Evolutionary conservation across 2,329 filamentous ascomycete genomes (phyloP).

Genomic region (Penicillium sumatraense): DNA sequence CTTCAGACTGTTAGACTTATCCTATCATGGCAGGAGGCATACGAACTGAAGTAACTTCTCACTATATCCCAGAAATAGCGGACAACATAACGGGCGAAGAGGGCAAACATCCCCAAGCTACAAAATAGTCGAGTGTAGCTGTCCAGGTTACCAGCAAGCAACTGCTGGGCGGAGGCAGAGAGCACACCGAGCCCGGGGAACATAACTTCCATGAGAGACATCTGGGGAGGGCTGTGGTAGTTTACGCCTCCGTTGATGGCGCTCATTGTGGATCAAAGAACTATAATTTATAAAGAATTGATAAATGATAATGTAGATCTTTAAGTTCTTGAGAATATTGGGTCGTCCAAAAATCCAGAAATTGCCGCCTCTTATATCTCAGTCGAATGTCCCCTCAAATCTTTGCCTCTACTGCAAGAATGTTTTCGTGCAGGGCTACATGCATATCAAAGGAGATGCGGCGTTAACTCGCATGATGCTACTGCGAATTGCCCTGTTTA

Average conservation of each 20-base stretch:
- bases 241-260: background rate
- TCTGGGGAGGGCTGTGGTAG: background rate
- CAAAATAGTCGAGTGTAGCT: conserved; percentile 21
- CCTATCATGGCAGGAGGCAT: conserved; percentile 7
- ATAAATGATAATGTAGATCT: too few species aligned
- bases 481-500: background rate
- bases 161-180: conserved; percentile 19
- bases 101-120: conserved; percentile 16
- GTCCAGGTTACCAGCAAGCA: conserved; percentile 22
- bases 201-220: background rate
- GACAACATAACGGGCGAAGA: conserved; percentile 21
- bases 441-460: too few species aligned
- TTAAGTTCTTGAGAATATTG: too few species aligned
- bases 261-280: background rate
- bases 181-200: conserved; percentile 18
- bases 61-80: conserved; percentile 21
- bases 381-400: too few species aligned
- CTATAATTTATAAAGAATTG: too few species aligned
- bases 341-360: too few species aligned
- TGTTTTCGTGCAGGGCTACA: too few species aligned
- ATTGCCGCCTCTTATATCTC: too few species aligned
- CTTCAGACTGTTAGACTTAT: conserved; percentile 13
- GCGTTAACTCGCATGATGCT: background rate
- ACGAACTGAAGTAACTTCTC: conserved; percentile 25
- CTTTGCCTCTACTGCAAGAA: too few species aligned